These are phyloP conservation scores for Theobroma grandiflorum DNA, from an alignment of 441 rosid genomes.

Conservation along the genomic window DNA sequence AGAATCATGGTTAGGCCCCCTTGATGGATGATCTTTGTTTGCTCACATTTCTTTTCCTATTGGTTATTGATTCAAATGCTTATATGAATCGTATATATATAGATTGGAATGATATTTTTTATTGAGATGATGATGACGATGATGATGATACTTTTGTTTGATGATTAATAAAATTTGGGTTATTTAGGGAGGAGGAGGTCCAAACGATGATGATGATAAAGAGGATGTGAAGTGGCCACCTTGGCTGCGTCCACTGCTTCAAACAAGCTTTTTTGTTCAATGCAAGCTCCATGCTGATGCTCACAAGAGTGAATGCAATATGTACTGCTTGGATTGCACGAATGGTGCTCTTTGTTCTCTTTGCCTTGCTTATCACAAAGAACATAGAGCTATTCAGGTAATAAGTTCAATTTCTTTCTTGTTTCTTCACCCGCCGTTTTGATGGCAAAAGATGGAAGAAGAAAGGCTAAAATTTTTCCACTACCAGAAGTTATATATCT, in stretches of 20 bases:
- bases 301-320: conserved; percentile 58
- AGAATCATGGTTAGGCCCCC: conserved; percentile 55
- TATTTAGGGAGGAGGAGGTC: conserved; percentile 48
- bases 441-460: background rate
- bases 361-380: conserved; percentile 49
- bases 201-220: conserved; percentile 32
- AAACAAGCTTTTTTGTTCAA: conserved; percentile 51
- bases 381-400: conserved; percentile 56
- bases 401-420: background rate
- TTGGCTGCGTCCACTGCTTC: conserved; percentile 51
- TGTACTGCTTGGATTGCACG: conserved; percentile 58
- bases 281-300: conserved; percentile 54
- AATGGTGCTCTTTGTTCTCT: conserved; percentile 56
- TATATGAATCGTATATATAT: background rate
- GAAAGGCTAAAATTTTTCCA: background rate
- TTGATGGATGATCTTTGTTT: background rate
- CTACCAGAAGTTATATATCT: background rate
- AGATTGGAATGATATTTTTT: background rate
- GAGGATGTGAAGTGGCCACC: conserved; percentile 52
- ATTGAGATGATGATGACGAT: background rate
- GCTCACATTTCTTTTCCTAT: background rate
- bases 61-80: background rate
- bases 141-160: background rate
- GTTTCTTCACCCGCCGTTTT: no score
- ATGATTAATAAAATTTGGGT: background rate